phyloP scores from a whole-genome alignment of 2,329 filamentous ascomycete species.

The Sphaceloma murrayae region DNA sequence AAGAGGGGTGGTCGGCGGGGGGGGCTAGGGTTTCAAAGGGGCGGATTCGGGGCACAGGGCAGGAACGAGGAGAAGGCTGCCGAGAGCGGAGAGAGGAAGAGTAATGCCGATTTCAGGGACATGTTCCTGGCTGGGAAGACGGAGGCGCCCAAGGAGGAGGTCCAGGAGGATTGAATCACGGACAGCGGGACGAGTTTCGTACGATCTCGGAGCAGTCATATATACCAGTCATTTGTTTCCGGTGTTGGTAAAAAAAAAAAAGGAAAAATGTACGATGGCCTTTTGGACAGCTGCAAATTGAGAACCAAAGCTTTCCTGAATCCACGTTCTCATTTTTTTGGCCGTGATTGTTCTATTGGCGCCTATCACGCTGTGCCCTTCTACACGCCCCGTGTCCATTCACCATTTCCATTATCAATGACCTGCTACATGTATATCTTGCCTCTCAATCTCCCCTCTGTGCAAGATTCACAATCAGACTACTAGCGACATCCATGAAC shows the following conservation, averaged over 20 bases:
- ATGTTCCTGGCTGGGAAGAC: slow-evolving; percentile 40
- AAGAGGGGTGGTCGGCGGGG: slow-evolving; percentile 35
- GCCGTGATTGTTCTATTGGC: too few species aligned
- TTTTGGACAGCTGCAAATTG: too few species aligned
- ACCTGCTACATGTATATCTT: too few species aligned
- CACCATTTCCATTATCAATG: too few species aligned
- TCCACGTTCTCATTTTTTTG: too few species aligned
- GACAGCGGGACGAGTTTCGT: too few species aligned
- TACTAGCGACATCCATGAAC: slow-evolving; percentile 86
- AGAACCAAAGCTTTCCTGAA: too few species aligned
- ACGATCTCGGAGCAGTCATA: neutral
- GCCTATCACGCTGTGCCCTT: too few species aligned
- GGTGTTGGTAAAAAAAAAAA: too few species aligned
- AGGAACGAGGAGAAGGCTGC: slow-evolving; percentile 10
- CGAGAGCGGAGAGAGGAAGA: slow-evolving; percentile 32
- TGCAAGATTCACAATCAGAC: slow-evolving; percentile 85
- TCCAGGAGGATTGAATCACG: slow-evolving; percentile 21
- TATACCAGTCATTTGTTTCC: neutral
- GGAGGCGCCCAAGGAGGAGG: slow-evolving; percentile 15
- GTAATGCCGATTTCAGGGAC: slow-evolving; percentile 49
- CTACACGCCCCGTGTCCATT: too few species aligned
- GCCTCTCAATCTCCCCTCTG: slow-evolving; percentile 56
- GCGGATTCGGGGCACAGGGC: slow-evolving; percentile 23
- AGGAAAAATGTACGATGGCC: too few species aligned
- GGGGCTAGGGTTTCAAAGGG: slow-evolving; percentile 42